Evolutionary conservation across 768 basidiomycete species (phyloP).

Genomic region (Lentinus brumalis): DNA sequence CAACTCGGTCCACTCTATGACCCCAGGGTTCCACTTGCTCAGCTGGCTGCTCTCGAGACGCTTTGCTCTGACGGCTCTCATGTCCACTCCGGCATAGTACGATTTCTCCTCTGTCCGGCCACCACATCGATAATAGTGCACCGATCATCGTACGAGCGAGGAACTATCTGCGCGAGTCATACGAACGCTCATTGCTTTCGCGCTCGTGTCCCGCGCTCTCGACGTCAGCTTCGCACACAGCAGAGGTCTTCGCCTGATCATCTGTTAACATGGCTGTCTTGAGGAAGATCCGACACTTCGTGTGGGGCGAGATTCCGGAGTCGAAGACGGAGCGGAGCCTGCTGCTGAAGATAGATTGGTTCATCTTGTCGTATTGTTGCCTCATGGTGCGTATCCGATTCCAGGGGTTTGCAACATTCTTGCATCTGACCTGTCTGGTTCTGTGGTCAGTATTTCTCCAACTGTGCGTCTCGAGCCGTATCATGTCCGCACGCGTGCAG

Average conservation of each 20-base stretch:
- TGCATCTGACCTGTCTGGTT: neutral
- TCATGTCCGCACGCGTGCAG: neutral
- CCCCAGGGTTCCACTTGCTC: no score
- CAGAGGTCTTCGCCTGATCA: neutral
- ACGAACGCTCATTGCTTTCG: neutral
- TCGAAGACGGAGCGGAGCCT: constrained; percentile 50
- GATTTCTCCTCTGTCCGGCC: neutral
- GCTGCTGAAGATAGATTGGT: constrained; percentile 62
- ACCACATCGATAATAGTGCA: neutral
- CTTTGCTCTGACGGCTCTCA: neutral
- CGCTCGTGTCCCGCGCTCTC: constrained; percentile 1
- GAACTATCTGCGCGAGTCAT: neutral
- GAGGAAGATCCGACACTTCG: constrained; percentile 28
- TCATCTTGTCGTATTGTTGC: constrained; percentile 72
- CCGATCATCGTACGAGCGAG: constrained; percentile 2
- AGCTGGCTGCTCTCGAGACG: neutral
- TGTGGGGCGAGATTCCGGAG: constrained; percentile 42
- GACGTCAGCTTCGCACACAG: neutral
- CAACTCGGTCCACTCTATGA: no score
- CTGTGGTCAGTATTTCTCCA: constrained; percentile 59
- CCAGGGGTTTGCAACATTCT: neutral
- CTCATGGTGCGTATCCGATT: constrained; percentile 49
- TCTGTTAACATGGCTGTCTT: constrained; percentile 2
- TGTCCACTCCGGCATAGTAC: constrained; percentile 1
- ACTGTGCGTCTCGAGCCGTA: constrained; percentile 43